Evolutionary conservation across 164 flowering plant genomes (phyloP).

Genomic region (Vitis labrusca): DNA sequence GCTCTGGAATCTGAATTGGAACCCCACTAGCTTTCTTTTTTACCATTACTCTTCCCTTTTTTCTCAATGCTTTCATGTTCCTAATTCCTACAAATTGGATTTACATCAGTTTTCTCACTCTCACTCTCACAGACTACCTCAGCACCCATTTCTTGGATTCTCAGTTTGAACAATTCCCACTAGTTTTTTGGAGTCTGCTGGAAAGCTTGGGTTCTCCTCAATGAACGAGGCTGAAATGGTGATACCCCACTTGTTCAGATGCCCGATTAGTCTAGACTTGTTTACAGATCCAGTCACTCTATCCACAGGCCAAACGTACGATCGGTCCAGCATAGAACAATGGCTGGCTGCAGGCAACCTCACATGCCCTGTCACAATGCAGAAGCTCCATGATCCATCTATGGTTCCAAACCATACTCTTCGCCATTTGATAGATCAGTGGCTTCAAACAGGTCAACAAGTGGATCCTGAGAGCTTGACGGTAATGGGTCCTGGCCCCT

Average conservation of each 20-base stretch:
- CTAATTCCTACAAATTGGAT: background rate
- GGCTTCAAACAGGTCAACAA: conserved; percentile 36
- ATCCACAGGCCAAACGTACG: conserved; percentile 82
- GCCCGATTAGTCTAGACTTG: conserved; percentile 77
- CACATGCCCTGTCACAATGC: conserved; percentile 90
- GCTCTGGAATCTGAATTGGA: background rate
- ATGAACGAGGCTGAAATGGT: conserved; percentile 42
- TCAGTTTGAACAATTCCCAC: background rate
- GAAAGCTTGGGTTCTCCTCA: conserved; percentile 1
- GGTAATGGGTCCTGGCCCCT: conserved; percentile 17
- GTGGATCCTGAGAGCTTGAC: conserved; percentile 16
- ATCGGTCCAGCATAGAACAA: conserved; percentile 63
- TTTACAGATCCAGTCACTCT: conserved; percentile 79
- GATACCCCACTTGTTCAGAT: conserved; percentile 60
- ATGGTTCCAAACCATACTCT: conserved; percentile 77
- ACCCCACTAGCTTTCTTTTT: background rate
- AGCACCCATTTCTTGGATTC: conserved; percentile 5
- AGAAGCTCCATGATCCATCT: conserved; percentile 63
- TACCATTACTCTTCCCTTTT: background rate
- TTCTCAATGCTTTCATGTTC: background rate
- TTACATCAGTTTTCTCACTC: background rate
- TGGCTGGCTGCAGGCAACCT: conserved; percentile 70
- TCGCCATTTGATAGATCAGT: conserved; percentile 60
- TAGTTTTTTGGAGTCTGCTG: no score
- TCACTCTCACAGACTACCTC: background rate